Percentiles rank a stretch among this genome's conserved stretches.
phyloP scores from a whole-genome alignment of 2,329 filamentous ascomycete species.

The Camptophora hylomeconis region DNA sequence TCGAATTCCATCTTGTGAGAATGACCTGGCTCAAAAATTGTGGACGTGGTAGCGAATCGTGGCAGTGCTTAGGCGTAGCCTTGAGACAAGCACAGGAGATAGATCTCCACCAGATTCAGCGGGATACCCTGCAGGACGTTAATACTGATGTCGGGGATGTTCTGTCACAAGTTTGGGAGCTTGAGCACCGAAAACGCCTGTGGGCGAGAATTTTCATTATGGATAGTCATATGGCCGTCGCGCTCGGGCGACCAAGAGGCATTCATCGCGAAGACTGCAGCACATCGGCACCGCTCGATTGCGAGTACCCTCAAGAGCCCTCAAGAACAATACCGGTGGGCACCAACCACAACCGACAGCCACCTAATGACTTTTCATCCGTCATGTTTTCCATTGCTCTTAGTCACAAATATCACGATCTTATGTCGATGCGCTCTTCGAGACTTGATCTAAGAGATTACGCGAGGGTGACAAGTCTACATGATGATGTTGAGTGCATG shows the following conservation, averaged over 20 bases:
- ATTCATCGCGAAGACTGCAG: conserved; percentile 6
- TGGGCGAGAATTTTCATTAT: conserved; percentile 5
- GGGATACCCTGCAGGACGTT: not conserved
- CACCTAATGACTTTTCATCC: conserved; percentile 1
- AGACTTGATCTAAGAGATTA: conserved; percentile 1
- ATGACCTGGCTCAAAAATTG: conserved; percentile 6
- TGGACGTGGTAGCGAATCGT: conserved; percentile 6
- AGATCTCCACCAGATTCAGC: conserved; percentile 5
- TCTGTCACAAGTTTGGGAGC: conserved; percentile 1
- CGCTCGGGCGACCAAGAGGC: conserved; percentile 3
- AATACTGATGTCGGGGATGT: not conserved
- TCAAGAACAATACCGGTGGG: conserved; percentile 1
- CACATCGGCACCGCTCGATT: conserved; percentile 3
- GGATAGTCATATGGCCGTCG: conserved; percentile 4
- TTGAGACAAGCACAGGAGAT: conserved; percentile 7
- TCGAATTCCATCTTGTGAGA: conserved; percentile 4
- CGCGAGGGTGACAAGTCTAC: conserved; percentile 1
- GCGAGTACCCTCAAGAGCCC: conserved; percentile 3
- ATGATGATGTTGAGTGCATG: conserved; percentile 2
- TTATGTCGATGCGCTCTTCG: conserved; percentile 3
- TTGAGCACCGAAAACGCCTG: conserved; percentile 4
- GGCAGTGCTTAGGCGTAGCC: conserved; percentile 4
- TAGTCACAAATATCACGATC: conserved; percentile 4
- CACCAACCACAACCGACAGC: not conserved
- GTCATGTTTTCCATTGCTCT: conserved; percentile 3